Evolutionary conservation across 2,329 filamentous ascomycete species (phyloP).

Genomic region (Beauveria sp.): DNA sequence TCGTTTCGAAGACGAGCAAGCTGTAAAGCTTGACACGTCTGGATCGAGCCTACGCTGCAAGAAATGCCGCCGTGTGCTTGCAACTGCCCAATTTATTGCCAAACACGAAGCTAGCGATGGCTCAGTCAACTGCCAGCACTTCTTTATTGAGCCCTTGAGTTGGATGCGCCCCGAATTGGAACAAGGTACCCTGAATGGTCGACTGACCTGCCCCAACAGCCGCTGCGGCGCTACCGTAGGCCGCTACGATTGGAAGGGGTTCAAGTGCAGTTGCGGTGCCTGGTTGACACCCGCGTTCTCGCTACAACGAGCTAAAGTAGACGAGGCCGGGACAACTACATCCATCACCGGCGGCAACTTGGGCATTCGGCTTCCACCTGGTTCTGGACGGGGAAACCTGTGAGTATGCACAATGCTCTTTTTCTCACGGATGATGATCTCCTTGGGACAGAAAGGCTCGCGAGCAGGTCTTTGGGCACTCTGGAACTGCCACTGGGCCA

Average conservation of each 20-base stretch:
- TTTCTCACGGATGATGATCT: not conserved
- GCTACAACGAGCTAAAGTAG: conserved; percentile 72
- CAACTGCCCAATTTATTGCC: conserved; percentile 54
- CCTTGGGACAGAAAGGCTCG: too few relatives aligned
- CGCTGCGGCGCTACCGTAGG: conserved; percentile 80
- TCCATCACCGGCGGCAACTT: conserved; percentile 21
- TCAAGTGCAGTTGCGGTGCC: conserved; percentile 81
- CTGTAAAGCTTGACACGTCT: conserved; percentile 28
- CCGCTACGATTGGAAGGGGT: conserved; percentile 92
- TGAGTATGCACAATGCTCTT: conserved; percentile 13
- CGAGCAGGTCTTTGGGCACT: not conserved
- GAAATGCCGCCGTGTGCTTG: conserved; percentile 69
- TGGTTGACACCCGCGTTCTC: conserved; percentile 92
- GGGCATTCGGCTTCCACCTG: conserved; percentile 51
- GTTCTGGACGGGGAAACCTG: conserved; percentile 27
- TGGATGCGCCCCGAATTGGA: conserved; percentile 90
- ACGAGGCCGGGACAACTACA: conserved; percentile 44
- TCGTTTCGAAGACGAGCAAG: conserved; percentile 70
- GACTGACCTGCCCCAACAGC: conserved; percentile 70
- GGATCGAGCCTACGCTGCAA: conserved; percentile 61
- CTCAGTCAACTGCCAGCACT: conserved; percentile 59
- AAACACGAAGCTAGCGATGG: conserved; percentile 42
- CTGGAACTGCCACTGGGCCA: not conserved
- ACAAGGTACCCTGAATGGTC: conserved; percentile 72
- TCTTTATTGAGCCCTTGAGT: conserved; percentile 84